A percentile compares a stretch with the other conserved stretches of the same genome.
Conservation (phyloP, 2,329 filamentous ascomycete species). For the Trichoderma afroharzianum region DNA sequence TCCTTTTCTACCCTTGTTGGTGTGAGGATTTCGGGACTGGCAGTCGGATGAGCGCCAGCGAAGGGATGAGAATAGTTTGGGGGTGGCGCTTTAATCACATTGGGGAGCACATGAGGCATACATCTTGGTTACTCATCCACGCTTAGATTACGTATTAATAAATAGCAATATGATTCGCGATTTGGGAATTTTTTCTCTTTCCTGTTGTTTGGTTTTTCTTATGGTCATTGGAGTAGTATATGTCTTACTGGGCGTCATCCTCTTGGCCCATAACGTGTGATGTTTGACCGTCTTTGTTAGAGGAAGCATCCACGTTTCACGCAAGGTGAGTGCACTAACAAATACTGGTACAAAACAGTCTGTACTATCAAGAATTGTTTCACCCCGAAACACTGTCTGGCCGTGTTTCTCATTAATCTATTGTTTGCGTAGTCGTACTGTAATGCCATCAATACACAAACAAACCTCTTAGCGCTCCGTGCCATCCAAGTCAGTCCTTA, state of each 20-base stretch:
- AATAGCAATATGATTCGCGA: constrained; percentile 13
- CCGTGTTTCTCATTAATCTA: background rate
- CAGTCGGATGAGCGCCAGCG: constrained; percentile 2
- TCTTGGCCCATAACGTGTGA: background rate
- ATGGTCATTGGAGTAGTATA: background rate
- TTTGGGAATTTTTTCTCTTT: background rate
- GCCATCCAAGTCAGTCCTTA: background rate
- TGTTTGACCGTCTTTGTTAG: background rate
- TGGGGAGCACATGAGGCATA: constrained; percentile 15
- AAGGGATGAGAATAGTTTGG: constrained; percentile 12
- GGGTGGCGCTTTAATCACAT: background rate
- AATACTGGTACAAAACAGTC: background rate
- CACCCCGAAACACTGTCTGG: background rate
- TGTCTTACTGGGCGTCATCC: background rate
- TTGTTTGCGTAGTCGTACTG: background rate
- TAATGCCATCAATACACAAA: background rate
- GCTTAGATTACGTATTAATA: constrained; percentile 13
- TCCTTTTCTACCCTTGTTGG: background rate
- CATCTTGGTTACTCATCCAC: constrained; percentile 15
- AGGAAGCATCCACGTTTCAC: background rate
- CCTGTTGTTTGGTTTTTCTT: background rate
- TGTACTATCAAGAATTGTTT: background rate
- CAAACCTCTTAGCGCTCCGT: background rate
- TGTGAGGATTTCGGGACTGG: constrained; percentile 2
- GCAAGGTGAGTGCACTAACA: background rate